Base-by-base conservation (phyloP, 768 basidiomycete genomes). In the Termitomyces sp. region DNA sequence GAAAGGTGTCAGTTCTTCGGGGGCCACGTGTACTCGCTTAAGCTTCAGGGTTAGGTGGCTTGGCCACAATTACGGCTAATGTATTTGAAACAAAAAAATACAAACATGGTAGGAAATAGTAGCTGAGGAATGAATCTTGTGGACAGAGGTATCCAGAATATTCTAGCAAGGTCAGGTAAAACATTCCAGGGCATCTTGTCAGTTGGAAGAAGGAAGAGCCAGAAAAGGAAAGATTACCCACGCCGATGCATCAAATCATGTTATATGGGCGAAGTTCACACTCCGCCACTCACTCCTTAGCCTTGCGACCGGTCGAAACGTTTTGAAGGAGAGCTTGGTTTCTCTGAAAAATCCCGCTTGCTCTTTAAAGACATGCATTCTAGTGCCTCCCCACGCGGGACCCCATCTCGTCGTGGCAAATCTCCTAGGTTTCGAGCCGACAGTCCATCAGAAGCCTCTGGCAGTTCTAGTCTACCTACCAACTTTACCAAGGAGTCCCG, bases 351-450 rank as follows among this genome's bases (percentile, higher is more conserved):
- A 76, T 67, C 70, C 66, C 64, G 64, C 62, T 71, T 61, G 62
- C 63, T 54, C 61, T 63, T 55, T 64, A 61, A 64, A 67, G 66
- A 63, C 61, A 80, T 82, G 79, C 78, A 80, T 59, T 74, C 78
- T 66, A 72, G 79, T 47, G 66, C 79, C 55, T 78, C 78, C 30
- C 75, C 82, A 58, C 81, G 86, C 57, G 82, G 82, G 33, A 80
- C 84, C 18, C 81, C 85, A 58, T 81, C 85, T 63, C 84, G 87
- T 66, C 78, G 84, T 60, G 85, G 82, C 60, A 80, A 80, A 77
- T 85, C 86, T 14, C 82, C 85, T 61, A 79, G 79, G 72, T 77
- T 82, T 66, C 74, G 74, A 47, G 71, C 78, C 48, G 78, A 80
- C 72, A 74, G 75, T 70, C 70, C 73, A 69, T 68, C 79, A 66